These are phyloP conservation scores for Viola pubescens DNA, from an alignment of 441 rosid species.

Conservation along the genomic window DNA sequence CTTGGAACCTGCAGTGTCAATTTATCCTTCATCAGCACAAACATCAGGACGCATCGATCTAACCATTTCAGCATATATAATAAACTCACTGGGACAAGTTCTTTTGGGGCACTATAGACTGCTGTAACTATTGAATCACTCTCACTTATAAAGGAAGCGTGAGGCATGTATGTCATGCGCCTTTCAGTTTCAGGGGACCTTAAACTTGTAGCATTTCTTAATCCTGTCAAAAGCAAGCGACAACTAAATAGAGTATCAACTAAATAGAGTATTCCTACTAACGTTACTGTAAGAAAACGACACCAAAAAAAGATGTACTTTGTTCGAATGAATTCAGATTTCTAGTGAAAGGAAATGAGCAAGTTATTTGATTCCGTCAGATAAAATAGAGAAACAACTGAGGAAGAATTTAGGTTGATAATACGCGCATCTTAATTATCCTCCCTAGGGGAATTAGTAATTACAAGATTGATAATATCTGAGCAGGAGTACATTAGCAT, in stretches of 20 bases:
- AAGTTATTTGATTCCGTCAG: no score
- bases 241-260: no score
- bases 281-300: no score
- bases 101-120: slow-evolving; percentile 13
- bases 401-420: no score
- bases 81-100: slow-evolving; percentile 27
- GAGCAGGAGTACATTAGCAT: background rate
- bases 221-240: slow-evolving; percentile 20
- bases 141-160: slow-evolving; percentile 9
- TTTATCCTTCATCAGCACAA: slow-evolving; percentile 13
- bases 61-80: background rate
- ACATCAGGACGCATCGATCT: background rate
- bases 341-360: no score
- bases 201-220: slow-evolving; percentile 9
- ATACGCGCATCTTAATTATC: no score
- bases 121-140: slow-evolving; percentile 18
- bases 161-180: slow-evolving; percentile 29
- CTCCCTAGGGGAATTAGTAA: no score
- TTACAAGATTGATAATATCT: background rate
- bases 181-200: slow-evolving; percentile 16
- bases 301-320: no score
- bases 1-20: slow-evolving; percentile 22
- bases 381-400: no score
- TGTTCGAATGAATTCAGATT: no score
- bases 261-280: no score